Evolutionary conservation across 257 asterid species (phyloP), one percentile per base, ranked within the genome.

Genomic region (Paraleonurus japonicus): DNA sequence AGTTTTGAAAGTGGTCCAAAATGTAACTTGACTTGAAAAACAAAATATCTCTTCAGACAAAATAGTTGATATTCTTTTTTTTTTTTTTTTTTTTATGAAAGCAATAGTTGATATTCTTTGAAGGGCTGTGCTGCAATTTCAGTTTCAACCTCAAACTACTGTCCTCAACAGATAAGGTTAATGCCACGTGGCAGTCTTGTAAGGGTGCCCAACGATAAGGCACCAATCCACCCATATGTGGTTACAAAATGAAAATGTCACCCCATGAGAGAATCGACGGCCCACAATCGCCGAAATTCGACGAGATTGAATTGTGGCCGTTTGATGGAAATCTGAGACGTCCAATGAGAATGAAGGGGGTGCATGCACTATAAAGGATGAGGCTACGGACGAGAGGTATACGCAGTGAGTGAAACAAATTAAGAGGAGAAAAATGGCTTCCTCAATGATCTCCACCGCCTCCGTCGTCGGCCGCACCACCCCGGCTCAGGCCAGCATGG

Each of bases 401-500:
- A 70, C 57, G 32, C 50, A 68, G 37, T 43, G 51, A 43, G 17
- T n/a, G 30, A 35, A 35, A 35, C 43, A 35, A 30, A 41, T 0
- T 4, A 30, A 23, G 43, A 69, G 41, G 23, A 60, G 3, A 57
- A 15, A 27, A 61, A 73, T 73, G 77, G 77, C 77, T 54, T 73
- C 77, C 59, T 73, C 77, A 64, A 73, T 73, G 58, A 9, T 75
- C 67, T 73, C 82, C 75, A 69, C 81, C 77, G 59, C 84, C 50
- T 32, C 77, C 65, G 54, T 72, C 57, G 67, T 54, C 48, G 68
- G 61, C 82, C 84, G 78, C 71, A 9, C 79, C 24, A 8, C 76
- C 58, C 79, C 81, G 65, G 78, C 80, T 33, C 82, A 79, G n/a
- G 80, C 84, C 65, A 76, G 37, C 82, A 79, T 82, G 82, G 80